Base-by-base conservation (phyloP, 345 rosid species). In the Diplotaxis tenuifolia region DNA sequence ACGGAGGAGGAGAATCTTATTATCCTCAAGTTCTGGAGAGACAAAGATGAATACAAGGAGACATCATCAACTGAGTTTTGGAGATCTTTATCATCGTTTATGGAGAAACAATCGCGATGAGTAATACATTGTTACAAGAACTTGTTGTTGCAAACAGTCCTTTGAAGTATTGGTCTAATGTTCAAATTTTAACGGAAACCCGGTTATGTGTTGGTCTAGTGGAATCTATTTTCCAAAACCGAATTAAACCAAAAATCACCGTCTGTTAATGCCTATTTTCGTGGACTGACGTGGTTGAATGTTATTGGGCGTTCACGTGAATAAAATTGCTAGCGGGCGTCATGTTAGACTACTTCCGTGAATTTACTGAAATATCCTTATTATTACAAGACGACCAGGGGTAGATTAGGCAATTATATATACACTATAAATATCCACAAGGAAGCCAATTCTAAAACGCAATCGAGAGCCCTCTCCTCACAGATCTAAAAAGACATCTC, bases 1-100 rank as follows among this genome's bases (percentile, higher is more conserved):
- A 90, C 93, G 1, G 91, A 86, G 25, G 93, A 90, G 72, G 96
- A 90, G 81, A 86, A 72, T 75, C 87, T 86, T 10, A 81, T 83
- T 20, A 75, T 90, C 22, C 82, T 90, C 20, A 88, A 86, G 80
- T 88, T 88, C 68, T 90, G 93, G 88, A 80, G 82, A 64, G 90
- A 65, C 47, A 34, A 57, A 3, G 71, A 70, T 57, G 62, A 58
- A 29, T 67, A 59, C 1, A 77, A 77, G 34, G 76, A 52, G 50
- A 27, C 72, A 27, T 77, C 80, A 21, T 23, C 67, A 0, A 32
- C 34, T 2, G 68, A 71, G 63, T 71, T 77, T 60, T 36, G 68
- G 6, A 58, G 55, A 77, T 77, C 72, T 34, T 36, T 77, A 0
- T 65, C 80, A 8, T 63, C 53, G 12, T 47, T 71, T 58, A 65